Percentiles rank a stretch among this genome's conserved stretches.
Conservation (phyloP, 805 yeast species). For the Myxozyma neglecta region DNA sequence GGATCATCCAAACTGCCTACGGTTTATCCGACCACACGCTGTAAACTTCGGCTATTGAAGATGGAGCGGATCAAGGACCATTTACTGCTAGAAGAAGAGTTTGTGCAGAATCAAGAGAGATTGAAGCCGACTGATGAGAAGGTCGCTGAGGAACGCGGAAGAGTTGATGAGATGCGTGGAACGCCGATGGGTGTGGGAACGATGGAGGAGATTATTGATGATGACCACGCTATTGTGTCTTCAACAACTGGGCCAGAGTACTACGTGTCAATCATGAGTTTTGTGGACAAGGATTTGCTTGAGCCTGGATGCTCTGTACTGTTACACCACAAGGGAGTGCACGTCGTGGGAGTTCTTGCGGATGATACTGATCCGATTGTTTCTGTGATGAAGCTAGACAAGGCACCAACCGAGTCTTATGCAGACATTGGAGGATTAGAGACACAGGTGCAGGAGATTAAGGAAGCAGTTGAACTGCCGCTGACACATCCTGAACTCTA, state of each 20-base stretch:
- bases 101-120: conserved; percentile 90
- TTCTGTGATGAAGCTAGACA: conserved; percentile 94
- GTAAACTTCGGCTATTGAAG: conserved; percentile 84
- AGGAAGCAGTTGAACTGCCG: conserved; percentile 95
- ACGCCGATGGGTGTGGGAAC: conserved; percentile 96
- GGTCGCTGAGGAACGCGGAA: conserved; percentile 93
- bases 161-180: conserved; percentile 93
- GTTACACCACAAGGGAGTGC: conserved; percentile 91
- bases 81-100: conserved; percentile 85
- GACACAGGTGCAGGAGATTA: conserved; percentile 93
- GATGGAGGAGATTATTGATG: conserved; percentile 94
- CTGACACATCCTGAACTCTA: conserved; percentile 94
- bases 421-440: conserved; percentile 98
- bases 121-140: conserved; percentile 95
- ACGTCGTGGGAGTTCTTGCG: conserved; percentile 96
- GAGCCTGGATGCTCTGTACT: conserved; percentile 98
- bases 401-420: conserved; percentile 94
- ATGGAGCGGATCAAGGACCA: conserved; percentile 97
- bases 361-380: conserved; percentile 99
- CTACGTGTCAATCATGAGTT: conserved; percentile 91
- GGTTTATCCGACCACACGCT: conserved; percentile 89
- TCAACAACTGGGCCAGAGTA: conserved; percentile 96
- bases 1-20: conserved; percentile 84
- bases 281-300: conserved; percentile 91
- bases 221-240: conserved; percentile 97